Evolutionary conservation across 148 eudicot species (phyloP).

Genomic region (Vaccinium vitisidaea): DNA sequence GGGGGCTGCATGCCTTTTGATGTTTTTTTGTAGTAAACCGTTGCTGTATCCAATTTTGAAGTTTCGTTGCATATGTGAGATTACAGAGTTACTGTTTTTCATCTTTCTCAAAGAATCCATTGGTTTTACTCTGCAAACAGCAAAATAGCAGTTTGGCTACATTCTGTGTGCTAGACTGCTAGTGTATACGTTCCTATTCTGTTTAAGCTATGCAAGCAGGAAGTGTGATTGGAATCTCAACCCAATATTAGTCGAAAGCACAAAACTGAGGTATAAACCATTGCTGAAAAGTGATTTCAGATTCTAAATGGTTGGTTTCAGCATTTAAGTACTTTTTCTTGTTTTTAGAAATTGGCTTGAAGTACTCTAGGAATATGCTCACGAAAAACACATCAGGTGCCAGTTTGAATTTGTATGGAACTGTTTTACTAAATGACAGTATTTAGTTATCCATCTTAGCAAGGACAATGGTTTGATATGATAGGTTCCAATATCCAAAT

Average conservation of each 20-base stretch:
- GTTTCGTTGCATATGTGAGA: not conserved
- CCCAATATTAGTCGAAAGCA: not conserved
- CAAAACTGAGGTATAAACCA: not conserved
- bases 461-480: not conserved
- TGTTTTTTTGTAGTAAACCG: not conserved
- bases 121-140: not conserved
- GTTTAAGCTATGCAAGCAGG: not conserved
- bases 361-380: not conserved
- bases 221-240: no score
- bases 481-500: not conserved
- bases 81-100: not conserved
- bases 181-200: not conserved
- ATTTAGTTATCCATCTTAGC: not conserved
- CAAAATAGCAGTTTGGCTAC: not conserved
- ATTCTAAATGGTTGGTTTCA: not conserved
- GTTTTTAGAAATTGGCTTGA: not conserved
- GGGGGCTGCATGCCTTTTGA: not conserved
- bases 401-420: not conserved
- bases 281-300: not conserved
- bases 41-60: not conserved
- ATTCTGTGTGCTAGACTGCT: not conserved
- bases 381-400: not conserved
- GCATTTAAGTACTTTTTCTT: not conserved
- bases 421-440: not conserved
- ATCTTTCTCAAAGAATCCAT: not conserved